These are phyloP conservation scores for Lophium mytilinum DNA, from an alignment of 495 filamentous ascomycete species.

Conservation along the genomic window DNA sequence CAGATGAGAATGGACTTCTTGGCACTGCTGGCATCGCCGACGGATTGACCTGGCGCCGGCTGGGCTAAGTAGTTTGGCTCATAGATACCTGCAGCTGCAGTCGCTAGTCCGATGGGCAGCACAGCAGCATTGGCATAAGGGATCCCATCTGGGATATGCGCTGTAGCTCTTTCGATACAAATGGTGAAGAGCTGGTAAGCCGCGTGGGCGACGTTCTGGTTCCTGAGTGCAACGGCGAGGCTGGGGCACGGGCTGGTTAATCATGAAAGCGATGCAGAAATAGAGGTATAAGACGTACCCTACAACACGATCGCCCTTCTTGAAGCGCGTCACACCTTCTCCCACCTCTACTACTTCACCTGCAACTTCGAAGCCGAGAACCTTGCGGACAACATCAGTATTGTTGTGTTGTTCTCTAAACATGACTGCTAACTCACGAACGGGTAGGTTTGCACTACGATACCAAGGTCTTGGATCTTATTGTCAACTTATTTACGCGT, in stretches of 20 bases:
- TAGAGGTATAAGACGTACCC: slow-evolving; percentile 10
- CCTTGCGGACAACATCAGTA: not conserved
- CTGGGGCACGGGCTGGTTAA: not conserved
- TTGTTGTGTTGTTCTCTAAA: not conserved
- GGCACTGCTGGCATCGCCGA: slow-evolving; percentile 17
- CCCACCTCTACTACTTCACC: slow-evolving; percentile 30
- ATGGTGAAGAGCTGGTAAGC: slow-evolving; percentile 18
- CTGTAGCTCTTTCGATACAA: slow-evolving; percentile 13
- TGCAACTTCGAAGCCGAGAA: slow-evolving; percentile 28
- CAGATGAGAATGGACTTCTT: slow-evolving; percentile 30
- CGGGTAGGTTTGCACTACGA: slow-evolving; percentile 1
- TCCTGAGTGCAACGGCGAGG: not conserved
- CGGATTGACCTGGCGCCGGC: slow-evolving; percentile 18
- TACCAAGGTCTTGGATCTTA: slow-evolving; percentile 3
- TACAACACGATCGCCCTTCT: slow-evolving; percentile 26
- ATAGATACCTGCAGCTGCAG: slow-evolving; percentile 42
- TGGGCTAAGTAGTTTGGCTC: slow-evolving; percentile 32
- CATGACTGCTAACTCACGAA: not conserved
- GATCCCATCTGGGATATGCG: slow-evolving; percentile 37
- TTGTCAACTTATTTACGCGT: not conserved
- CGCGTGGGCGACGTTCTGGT: slow-evolving; percentile 3
- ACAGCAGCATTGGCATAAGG: slow-evolving; percentile 39
- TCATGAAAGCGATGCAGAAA: not conserved
- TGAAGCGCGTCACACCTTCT: slow-evolving; percentile 22
- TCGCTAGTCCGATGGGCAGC: slow-evolving; percentile 41